These are phyloP conservation scores for Xylaria hypoxylon DNA, from an alignment of 2,329 filamentous ascomycete species.

Conservation along the genomic window DNA sequence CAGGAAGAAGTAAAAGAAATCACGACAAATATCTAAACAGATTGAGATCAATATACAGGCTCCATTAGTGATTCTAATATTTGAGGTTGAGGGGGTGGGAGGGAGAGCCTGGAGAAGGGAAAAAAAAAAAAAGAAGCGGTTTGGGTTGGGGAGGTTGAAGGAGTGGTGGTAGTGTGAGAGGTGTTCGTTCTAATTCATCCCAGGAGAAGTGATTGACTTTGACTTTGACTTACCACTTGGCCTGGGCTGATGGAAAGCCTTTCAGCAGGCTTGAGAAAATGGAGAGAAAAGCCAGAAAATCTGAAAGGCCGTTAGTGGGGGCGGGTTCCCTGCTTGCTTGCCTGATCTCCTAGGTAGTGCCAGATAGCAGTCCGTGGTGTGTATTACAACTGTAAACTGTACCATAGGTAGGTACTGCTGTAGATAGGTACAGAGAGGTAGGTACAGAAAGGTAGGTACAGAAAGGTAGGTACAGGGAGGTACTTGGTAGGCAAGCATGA, in stretches of 20 bases:
- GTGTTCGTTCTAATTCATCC: slow-evolving; percentile 33
- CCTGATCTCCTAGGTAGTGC: slow-evolving; percentile 15
- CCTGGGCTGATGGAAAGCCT: slow-evolving; percentile 24
- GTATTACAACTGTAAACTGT: slow-evolving; percentile 1
- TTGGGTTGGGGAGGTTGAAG: slow-evolving; percentile 40
- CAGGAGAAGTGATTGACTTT: slow-evolving; percentile 27
- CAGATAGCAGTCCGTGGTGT: neutral
- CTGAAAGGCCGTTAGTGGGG: slow-evolving; percentile 30
- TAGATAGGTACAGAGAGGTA: too few relatives aligned
- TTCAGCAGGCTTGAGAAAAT: slow-evolving; percentile 25
- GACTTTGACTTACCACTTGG: too few relatives aligned
- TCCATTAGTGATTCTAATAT: slow-evolving; percentile 52
- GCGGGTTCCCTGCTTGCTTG: slow-evolving; percentile 21
- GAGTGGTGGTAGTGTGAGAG: slow-evolving; percentile 37
- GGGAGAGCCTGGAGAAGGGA: slow-evolving; percentile 50
- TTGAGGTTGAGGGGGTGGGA: slow-evolving; percentile 35
- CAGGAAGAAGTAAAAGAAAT: slow-evolving; percentile 41
- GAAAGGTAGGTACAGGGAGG: too few relatives aligned
- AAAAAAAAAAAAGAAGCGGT: slow-evolving; percentile 44
- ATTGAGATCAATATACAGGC: slow-evolving; percentile 54
- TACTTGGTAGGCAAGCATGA: too few relatives aligned
- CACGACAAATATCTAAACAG: slow-evolving; percentile 50
- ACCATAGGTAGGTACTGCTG: too few relatives aligned
- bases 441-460: too few relatives aligned
- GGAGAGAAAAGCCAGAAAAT: slow-evolving; percentile 29